Percentiles rank a stretch among this genome's conserved stretches.
phyloP scores from a whole-genome alignment of 2,329 filamentous ascomycete species.

The Microsporum audouinii region DNA sequence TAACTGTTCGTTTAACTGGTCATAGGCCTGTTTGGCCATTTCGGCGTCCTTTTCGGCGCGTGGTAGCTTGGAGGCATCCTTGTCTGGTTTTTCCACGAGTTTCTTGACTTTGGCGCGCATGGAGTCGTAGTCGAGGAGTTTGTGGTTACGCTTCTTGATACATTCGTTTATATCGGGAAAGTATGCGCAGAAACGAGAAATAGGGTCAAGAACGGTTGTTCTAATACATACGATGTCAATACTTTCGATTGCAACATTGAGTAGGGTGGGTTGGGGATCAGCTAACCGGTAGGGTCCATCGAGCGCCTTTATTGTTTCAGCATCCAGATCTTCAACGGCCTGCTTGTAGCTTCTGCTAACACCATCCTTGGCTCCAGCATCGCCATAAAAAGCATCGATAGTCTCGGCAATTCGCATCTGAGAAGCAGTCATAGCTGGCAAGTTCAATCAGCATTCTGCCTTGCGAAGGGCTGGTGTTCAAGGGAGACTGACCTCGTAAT shows the following conservation, averaged over 20 bases:
- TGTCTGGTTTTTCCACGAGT: slow-evolving; percentile 95
- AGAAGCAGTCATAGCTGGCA: slow-evolving; percentile 85
- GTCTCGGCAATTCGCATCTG: slow-evolving; percentile 99
- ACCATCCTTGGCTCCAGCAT: slow-evolving; percentile 85
- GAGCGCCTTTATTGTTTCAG: slow-evolving; percentile 95
- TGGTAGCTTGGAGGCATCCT: slow-evolving; percentile 92
- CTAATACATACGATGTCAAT: slow-evolving; percentile 32
- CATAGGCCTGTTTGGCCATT: slow-evolving; percentile 84
- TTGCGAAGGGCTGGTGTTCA: background rate
- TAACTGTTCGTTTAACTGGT: slow-evolving; percentile 93
- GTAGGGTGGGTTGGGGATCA: background rate
- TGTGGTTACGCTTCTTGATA: slow-evolving; percentile 98
- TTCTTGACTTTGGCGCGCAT: slow-evolving; percentile 94
- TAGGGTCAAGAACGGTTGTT: slow-evolving; percentile 89
- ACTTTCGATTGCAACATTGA: background rate
- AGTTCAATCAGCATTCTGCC: background rate
- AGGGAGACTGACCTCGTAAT: slow-evolving; percentile 57
- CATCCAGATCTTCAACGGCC: slow-evolving; percentile 91
- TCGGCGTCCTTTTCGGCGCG: slow-evolving; percentile 94
- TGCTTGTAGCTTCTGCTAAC: slow-evolving; percentile 97
- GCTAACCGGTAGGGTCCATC: slow-evolving; percentile 79
- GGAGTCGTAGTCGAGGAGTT: slow-evolving; percentile 94
- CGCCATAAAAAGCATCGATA: slow-evolving; percentile 97
- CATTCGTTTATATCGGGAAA: slow-evolving; percentile 99
- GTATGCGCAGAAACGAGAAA: slow-evolving; percentile 91